These are phyloP conservation scores for Schizothecium vesticola DNA, from an alignment of 495 filamentous ascomycete species.

Conservation along the genomic window DNA sequence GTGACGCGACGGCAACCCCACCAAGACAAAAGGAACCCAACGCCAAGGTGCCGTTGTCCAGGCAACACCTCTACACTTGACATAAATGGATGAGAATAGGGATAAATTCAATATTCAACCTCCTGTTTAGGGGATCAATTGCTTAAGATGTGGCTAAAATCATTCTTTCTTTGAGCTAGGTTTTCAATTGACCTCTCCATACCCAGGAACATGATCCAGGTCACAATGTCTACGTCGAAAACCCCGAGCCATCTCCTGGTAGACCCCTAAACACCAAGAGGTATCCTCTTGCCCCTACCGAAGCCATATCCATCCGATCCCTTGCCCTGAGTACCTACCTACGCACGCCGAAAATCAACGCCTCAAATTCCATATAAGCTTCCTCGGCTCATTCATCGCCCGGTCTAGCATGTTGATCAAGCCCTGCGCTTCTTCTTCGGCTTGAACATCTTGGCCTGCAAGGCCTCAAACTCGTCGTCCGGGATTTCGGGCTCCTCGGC, in stretches of 20 bases:
- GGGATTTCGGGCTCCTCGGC: conserved; percentile 51
- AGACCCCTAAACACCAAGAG: background rate
- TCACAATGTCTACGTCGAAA: background rate
- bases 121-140: background rate
- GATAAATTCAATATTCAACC: background rate
- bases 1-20: background rate
- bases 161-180: background rate
- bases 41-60: background rate
- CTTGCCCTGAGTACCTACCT: background rate
- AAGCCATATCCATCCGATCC: background rate
- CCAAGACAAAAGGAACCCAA: background rate
- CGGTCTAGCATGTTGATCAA: conserved; percentile 2
- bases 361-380: background rate
- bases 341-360: background rate
- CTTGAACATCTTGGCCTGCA: conserved; percentile 34
- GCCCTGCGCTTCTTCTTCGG: conserved; percentile 34
- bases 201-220: background rate
- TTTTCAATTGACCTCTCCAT: background rate
- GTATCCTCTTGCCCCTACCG: background rate
- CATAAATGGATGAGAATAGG: background rate
- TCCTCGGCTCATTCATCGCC: background rate
- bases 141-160: background rate
- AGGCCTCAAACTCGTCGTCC: conserved; percentile 62
- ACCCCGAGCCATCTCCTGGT: background rate
- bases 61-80: background rate